Percentiles rank a stretch among this genome's conserved stretches.
Conservation (phyloP, 805 yeast species). For the Sungouiozyma ichnusensis region DNA sequence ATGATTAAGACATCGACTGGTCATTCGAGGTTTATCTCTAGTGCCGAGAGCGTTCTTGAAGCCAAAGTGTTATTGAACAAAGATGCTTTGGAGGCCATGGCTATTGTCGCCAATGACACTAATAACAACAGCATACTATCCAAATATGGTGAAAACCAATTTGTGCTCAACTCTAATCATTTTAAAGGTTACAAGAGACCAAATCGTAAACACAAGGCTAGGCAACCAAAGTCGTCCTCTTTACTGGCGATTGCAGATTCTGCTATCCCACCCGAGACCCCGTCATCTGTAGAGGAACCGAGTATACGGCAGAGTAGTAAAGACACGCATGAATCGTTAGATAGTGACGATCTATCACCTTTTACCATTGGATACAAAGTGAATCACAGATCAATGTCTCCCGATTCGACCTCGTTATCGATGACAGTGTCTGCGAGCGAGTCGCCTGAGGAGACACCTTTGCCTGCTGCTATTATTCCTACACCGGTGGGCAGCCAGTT, state of each 20-base stretch:
- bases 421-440: background rate
- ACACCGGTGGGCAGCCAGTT: too few relatives aligned
- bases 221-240: background rate
- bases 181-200: slow-evolving; percentile 15
- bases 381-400: background rate
- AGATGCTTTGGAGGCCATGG: slow-evolving; percentile 29
- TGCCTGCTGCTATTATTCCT: too few relatives aligned
- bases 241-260: too few relatives aligned
- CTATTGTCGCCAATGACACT: slow-evolving; percentile 23
- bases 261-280: too few relatives aligned
- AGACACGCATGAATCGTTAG: too few relatives aligned
- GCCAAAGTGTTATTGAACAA: slow-evolving; percentile 25
- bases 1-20: slow-evolving; percentile 24
- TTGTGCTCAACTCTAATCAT: slow-evolving; percentile 22
- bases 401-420: background rate
- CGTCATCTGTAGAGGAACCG: too few relatives aligned
- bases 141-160: slow-evolving; percentile 20
- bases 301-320: too few relatives aligned
- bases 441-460: too few relatives aligned
- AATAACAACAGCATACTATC: slow-evolving; percentile 17
- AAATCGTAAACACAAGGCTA: slow-evolving; percentile 8
- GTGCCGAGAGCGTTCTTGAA: slow-evolving; percentile 26
- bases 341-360: background rate
- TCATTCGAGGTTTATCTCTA: slow-evolving; percentile 28
- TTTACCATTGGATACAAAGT: background rate